Base-by-base conservation (phyloP, 108 stramenopile genomes). In the Nitzschia inconspicua region DNA sequence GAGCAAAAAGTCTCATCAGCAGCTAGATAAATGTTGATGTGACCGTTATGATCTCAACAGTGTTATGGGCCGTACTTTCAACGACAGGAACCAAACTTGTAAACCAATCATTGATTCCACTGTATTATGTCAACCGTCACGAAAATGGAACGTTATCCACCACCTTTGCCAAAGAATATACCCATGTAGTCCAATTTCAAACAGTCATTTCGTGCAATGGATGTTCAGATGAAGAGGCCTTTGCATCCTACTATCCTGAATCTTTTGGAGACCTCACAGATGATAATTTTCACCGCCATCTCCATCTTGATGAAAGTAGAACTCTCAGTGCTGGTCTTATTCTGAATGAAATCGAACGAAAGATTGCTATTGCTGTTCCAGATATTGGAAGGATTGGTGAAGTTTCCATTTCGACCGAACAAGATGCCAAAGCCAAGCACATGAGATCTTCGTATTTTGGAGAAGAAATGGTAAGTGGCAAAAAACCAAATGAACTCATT, bases 131-230 rank as follows among this genome's bases (percentile, higher is more conserved):
- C 31, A 54, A n/a, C 35, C 24, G 34, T 54, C 18, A 32, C 37
- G n/a, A 23, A 54, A 9, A 31, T 14, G 2, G 52, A 54, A 16
- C 52, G n/a, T 37, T 54, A 23, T 54, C 52, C 32, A 32, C 35
- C 19, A 54, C 31, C 23, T 54, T 54, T 39, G 52, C 35, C 16
- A 36, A 4, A 3, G 52, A 54, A 36, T 54, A 39, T 28, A 54
- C 7, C 23, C 37, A 37, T 32, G 52, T 54, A 4, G 22, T 54
- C 10, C 52, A 22, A 16, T n/a, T 54, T 3, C 35, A 35, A 54
- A 54, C 52, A 4, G 7, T 36, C 7, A 54, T 32, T 54, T 54
- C 52, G 3, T 54, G 52, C 16, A 36, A 54, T 36, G 52, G 52
- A 10, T 54, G 52, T 36, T 6, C 31, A 6, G 18, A 54, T 16